Conservation (phyloP, 2,329 filamentous ascomycete genomes). For the Penicillium corylophilum region DNA sequence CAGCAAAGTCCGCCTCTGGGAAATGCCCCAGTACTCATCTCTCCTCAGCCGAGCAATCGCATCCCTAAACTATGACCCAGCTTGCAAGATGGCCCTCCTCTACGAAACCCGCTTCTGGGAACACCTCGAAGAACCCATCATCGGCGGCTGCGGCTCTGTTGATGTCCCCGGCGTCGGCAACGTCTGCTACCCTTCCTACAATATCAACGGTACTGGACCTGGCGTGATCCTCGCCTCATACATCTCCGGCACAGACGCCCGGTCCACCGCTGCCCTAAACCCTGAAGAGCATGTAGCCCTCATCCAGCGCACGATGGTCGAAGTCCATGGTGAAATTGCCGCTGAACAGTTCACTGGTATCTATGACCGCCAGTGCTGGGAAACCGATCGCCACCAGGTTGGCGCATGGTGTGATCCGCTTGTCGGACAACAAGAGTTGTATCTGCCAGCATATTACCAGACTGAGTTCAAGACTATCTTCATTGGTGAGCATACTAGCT, state of each 20-base stretch:
- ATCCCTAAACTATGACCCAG: conserved; percentile 50
- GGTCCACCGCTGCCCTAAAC: conserved; percentile 25
- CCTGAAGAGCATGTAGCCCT: conserved; percentile 56
- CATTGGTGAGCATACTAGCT: conserved; percentile 67
- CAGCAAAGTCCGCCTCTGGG: conserved; percentile 62
- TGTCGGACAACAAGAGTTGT: conserved; percentile 66
- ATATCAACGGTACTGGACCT: conserved; percentile 36
- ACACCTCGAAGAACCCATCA: conserved; percentile 55
- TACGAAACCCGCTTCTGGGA: conserved; percentile 66
- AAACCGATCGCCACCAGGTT: conserved; percentile 59
- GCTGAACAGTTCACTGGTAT: conserved; percentile 63
- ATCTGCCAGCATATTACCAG: conserved; percentile 70
- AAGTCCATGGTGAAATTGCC: conserved; percentile 64
- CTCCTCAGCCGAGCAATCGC: conserved; percentile 50
- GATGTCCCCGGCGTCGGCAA: conserved; percentile 31
- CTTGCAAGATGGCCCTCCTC: conserved; percentile 63
- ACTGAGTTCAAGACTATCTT: conserved; percentile 70
- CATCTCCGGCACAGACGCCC: conserved; percentile 26
- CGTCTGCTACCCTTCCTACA: conserved; percentile 39
- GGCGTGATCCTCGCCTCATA: conserved; percentile 48
- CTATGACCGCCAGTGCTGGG: conserved; percentile 66
- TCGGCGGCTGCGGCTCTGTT: conserved; percentile 52
- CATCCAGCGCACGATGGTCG: conserved; percentile 64
- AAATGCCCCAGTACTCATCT: conserved; percentile 55
- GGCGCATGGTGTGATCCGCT: conserved; percentile 63